These are phyloP conservation scores for Mycena sanguinolenta DNA, from an alignment of 768 basidiomycete species.

Conservation along the genomic window DNA sequence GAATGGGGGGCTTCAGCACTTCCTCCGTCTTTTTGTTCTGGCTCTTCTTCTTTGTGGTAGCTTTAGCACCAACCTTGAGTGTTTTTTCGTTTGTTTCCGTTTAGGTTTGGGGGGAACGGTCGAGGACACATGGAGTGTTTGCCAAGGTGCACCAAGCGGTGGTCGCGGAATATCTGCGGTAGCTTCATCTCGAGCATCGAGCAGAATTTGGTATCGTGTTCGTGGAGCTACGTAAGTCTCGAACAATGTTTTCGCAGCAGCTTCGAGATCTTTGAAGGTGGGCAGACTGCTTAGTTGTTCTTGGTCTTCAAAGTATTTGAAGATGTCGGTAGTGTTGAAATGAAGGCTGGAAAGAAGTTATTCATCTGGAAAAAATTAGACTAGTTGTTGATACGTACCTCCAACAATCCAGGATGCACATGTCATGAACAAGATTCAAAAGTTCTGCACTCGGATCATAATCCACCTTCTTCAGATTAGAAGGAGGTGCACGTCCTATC, in stretches of 20 bases:
- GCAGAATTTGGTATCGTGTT: background rate
- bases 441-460: slow-evolving; percentile 40
- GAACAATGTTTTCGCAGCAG: background rate
- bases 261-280: background rate
- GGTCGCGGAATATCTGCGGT: background rate
- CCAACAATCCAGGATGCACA: slow-evolving; percentile 41
- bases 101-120: background rate
- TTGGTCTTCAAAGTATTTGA: background rate
- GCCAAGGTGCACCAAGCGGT: slow-evolving; percentile 10
- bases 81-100: background rate
- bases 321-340: background rate
- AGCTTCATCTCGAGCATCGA: slow-evolving; percentile 9
- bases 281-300: background rate
- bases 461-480: slow-evolving; percentile 44
- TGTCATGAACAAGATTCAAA: slow-evolving; percentile 37
- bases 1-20: too few relatives aligned
- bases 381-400: background rate
- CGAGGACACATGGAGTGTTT: background rate
- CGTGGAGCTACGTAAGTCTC: background rate
- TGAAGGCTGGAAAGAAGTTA: background rate
- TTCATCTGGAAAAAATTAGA: background rate
- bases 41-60: background rate
- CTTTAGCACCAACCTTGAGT: too few relatives aligned
- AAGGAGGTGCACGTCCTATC: slow-evolving; percentile 37
- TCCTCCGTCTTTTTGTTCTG: too few relatives aligned